Percentiles rank a stretch among this genome's conserved stretches.
Conservation (phyloP, 306 rosid species). For the Medicago ruthenica region DNA sequence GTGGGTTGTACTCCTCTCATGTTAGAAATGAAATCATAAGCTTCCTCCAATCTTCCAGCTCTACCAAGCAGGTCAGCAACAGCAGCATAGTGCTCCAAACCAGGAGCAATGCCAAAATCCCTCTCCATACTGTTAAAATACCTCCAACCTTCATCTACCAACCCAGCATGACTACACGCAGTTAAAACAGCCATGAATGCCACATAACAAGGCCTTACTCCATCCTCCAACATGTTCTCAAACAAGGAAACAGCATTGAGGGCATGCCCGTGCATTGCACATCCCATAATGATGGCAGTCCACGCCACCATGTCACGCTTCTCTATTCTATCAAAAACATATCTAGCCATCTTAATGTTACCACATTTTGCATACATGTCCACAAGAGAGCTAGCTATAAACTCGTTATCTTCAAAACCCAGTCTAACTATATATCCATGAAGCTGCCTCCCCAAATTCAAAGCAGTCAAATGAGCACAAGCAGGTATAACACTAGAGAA, state of each 20-base stretch:
- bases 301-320: constrained; percentile 78
- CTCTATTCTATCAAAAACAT: constrained; percentile 63
- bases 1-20: constrained; percentile 62
- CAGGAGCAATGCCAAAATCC: constrained; percentile 68
- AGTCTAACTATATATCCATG: constrained; percentile 71
- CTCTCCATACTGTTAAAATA: constrained; percentile 66
- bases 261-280: constrained; percentile 83
- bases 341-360: constrained; percentile 62
- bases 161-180: constrained; percentile 87
- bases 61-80: constrained; percentile 89
- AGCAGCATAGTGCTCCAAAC: constrained; percentile 86
- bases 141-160: constrained; percentile 79
- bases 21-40: constrained; percentile 65
- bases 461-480: constrained; percentile 80
- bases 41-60: constrained; percentile 85
- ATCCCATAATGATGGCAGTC: constrained; percentile 96
- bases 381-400: constrained; percentile 71
- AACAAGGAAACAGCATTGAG: constrained; percentile 74
- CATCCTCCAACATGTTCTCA: constrained; percentile 71
- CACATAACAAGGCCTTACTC: constrained; percentile 67
- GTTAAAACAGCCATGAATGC: constrained; percentile 82
- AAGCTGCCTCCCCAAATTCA: constrained; percentile 84
- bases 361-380: constrained; percentile 98
- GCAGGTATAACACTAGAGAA: constrained; percentile 90
- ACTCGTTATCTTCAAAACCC: constrained; percentile 65